A percentile compares a stretch with the other conserved stretches of the same genome.
Conservation (phyloP, 257 asterid species). For the Nemophila menziesii region DNA sequence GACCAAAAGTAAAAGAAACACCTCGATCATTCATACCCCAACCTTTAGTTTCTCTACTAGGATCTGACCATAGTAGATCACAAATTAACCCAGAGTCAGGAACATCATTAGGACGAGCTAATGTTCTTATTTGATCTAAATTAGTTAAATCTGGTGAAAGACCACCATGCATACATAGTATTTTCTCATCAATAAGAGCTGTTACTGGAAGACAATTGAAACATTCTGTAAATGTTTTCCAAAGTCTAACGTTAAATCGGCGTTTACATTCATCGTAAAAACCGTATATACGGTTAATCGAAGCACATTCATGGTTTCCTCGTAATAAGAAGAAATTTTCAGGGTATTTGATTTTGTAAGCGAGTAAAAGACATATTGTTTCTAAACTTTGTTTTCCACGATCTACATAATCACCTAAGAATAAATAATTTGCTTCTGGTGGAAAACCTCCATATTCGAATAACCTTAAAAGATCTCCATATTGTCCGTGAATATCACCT, state of each 20-base stretch:
- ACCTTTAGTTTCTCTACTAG: constrained; percentile 58
- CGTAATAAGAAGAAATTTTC: constrained; percentile 65
- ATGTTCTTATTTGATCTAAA: constrained; percentile 54
- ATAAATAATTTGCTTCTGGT: constrained; percentile 67
- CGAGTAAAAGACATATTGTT: constrained; percentile 65
- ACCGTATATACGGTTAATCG: constrained; percentile 64
- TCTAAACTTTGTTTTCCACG: constrained; percentile 72
- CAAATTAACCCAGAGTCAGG: constrained; percentile 69
- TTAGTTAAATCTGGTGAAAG: constrained; percentile 62
- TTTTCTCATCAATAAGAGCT: constrained; percentile 62
- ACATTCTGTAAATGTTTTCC: constrained; percentile 62
- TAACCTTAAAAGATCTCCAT: constrained; percentile 61
- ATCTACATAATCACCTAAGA: constrained; percentile 66
- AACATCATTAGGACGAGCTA: constrained; percentile 62
- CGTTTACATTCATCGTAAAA: constrained; percentile 72
- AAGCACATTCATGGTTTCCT: constrained; percentile 70
- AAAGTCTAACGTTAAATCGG: constrained; percentile 50
- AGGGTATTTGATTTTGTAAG: constrained; percentile 66
- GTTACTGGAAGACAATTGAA: constrained; percentile 76
- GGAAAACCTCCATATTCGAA: constrained; percentile 68
- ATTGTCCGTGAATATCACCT: constrained; percentile 76
- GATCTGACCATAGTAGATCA: constrained; percentile 74
- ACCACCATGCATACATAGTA: constrained; percentile 77
- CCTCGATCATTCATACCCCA: constrained; percentile 87
- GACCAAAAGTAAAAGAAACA: constrained; percentile 61